phyloP scores from a whole-genome alignment of 75 land plant species.

The Cryptomeria japonica region DNA sequence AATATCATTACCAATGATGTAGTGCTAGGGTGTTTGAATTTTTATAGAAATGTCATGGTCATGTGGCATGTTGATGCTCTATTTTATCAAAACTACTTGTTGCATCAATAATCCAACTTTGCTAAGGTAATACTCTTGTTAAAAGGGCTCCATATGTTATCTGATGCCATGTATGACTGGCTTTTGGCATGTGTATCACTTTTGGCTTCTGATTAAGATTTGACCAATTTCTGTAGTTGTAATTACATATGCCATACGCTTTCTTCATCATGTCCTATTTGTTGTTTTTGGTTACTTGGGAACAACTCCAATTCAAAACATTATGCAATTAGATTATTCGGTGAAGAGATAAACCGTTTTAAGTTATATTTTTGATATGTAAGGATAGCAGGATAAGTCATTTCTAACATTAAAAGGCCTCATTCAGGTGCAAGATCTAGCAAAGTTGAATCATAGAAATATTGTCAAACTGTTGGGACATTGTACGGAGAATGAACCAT shows the following conservation, averaged over 20 bases:
- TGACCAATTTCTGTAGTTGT: neutral
- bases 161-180: neutral
- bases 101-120: neutral
- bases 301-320: neutral
- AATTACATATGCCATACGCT: neutral
- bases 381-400: neutral
- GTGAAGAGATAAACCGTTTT: neutral
- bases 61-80: neutral
- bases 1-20: neutral
- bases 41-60: neutral
- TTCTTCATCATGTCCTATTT: neutral
- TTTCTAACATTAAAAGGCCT: neutral
- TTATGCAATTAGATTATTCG: neutral
- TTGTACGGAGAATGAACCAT: constrained; percentile 69
- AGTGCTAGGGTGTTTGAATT: neutral
- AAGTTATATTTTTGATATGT: neutral
- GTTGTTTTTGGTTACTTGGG: neutral
- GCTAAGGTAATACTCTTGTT: neutral
- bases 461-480: constrained; percentile 77
- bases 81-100: neutral
- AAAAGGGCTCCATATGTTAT: neutral
- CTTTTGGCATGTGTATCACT: neutral
- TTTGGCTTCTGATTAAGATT: neutral
- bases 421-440: constrained; percentile 77
- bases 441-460: constrained; percentile 83